Conservation (phyloP, 331 rosid genomes). For the Malus hybrid region DNA sequence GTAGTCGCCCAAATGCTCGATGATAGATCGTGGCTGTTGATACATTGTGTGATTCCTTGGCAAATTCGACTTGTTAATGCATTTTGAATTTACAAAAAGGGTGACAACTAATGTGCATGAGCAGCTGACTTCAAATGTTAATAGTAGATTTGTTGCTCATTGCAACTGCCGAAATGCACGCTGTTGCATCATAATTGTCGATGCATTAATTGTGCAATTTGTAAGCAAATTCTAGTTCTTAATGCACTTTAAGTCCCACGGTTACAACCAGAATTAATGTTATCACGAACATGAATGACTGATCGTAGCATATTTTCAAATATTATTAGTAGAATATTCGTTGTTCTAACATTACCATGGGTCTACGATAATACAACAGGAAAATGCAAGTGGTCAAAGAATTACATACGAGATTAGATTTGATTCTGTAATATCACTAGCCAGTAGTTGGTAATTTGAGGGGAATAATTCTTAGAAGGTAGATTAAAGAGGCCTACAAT, state of each 20-base stretch:
- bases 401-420: not conserved
- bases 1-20: not conserved
- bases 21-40: not conserved
- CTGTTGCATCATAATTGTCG: not conserved
- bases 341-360: not conserved
- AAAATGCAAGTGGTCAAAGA: not conserved
- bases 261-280: too few relatives aligned
- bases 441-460: not conserved
- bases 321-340: not conserved
- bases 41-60: not conserved
- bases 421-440: not conserved
- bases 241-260: not conserved
- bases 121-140: not conserved
- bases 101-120: not conserved
- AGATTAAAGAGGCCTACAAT: not conserved
- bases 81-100: too few relatives aligned
- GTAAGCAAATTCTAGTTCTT: not conserved
- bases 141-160: not conserved
- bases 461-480: not conserved
- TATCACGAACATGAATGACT: accelerated
- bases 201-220: not conserved
- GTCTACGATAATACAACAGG: not conserved
- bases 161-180: not conserved
- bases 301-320: not conserved
- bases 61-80: not conserved